Evolutionary conservation across 2,329 filamentous ascomycete genomes (phyloP), one percentile per base, ranked within the genome.

Genomic region (Parafenestella ontariensis): DNA sequence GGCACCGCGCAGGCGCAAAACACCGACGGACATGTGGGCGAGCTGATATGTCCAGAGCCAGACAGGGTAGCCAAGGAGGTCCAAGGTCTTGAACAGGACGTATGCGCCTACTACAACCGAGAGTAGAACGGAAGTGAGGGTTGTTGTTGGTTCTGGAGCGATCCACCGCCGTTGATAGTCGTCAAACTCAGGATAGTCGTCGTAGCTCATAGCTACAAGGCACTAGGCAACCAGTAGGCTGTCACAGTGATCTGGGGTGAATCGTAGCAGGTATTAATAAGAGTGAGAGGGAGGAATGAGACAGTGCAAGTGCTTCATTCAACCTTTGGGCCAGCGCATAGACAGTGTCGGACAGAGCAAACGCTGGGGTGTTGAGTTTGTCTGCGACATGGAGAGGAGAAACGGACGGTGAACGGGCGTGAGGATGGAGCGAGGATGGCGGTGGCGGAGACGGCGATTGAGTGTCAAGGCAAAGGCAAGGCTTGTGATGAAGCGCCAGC

Each of bases 21-120:
- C 36, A 15, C 53, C 54, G 20, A 54, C 37, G 26, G 48, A 50
- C 59, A 67, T 70, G 24, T 63, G 45, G 11, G 56, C 49, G 68
- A 69, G 87, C 84, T 61, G 88, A 58, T 48, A 82, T 76, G 75
- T 86, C 67, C 47, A 87, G 70, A 62, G 82, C 77, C 52, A 78
- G 69, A 65, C 62, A 0, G 73, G 72, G 49, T 58, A 72, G n/a
- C 71, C 70, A 6, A 68, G 54, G 15, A 66, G 49, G 4, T 72
- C 70, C 15, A 71, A 57, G 5, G 59, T 54, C 43, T 64, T 70
- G 56, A 67, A 69, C 37, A 77, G 42, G 18, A 69, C 49, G 64
- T 71, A 69, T 49, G 63, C 48, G 31, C 64, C 66, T 13, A 64
- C 54, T 31, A 71, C 29, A 8, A 59, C 41, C 3, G 63, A 60